Evolutionary conservation across 164 flowering plant genomes (phyloP), one percentile per base, ranked within the genome.

Genomic region (Sextonia rubra): DNA sequence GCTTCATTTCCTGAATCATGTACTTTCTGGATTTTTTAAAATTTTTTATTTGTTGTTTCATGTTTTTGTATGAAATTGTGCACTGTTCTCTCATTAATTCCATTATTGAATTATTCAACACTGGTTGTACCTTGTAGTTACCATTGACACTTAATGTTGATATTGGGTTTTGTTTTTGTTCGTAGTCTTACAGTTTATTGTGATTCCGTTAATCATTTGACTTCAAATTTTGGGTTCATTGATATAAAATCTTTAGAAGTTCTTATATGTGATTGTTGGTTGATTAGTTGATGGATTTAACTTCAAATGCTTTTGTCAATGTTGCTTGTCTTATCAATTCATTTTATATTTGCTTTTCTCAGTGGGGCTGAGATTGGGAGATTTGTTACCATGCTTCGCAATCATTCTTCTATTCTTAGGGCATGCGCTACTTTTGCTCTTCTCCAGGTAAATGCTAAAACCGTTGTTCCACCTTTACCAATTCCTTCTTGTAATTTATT

Each of bases 311-410:
- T 37, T 70, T 69, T 56, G 24, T 26, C 48, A 60, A 14, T 49
- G 20, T 2, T 30, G 15, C 44, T 55, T 56, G 48, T 17, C 52
- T 56, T 60, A 44, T 48, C 11, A 52, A 8, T 48, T 64, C 66
- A 15, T 37, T 52, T 52, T 52, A 52, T 20, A 52, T 66, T 56
- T 30, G 15, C 2, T 61, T 30, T 29, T 18, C 64, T 25, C 80
- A 95, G 99, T 81, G 97, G 91, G 66, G 94, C 99, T 74, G 99
- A 96, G 79, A 91, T 93, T 62, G 97, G 97, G 76, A 85, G 98
- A 81, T 96, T 96, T 77, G 86, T 96, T 52, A 30, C 82, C 49
- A 96, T 96, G 99, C 86, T 96, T 68, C 84, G 94, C 44, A 95
- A 93, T 69, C 80, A 92, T 60, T 91, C 91, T 70, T 84, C 94